Base-by-base conservation (phyloP, 2,329 filamentous ascomycete genomes). In the Thielaviopsis punctulata region DNA sequence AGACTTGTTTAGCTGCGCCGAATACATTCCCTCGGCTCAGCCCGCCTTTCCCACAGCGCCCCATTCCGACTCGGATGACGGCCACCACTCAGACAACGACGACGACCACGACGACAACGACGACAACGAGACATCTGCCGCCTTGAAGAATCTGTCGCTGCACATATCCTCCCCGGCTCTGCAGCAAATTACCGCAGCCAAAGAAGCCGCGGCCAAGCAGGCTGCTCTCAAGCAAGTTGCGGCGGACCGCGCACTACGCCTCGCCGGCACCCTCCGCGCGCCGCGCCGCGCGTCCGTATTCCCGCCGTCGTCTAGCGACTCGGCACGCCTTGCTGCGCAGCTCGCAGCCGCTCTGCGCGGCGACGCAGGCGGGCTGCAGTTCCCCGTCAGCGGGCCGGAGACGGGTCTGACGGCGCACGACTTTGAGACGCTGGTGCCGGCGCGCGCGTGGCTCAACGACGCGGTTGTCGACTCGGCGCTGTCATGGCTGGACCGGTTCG, bases 371-470 rank as follows among this genome's bases (percentile, higher is more conserved):
- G 41, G 39, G 10, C 9, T 23, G 18, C 7, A 30, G 24, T 49
- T 55, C 8, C 53, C 53, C 3, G 49, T 55, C 15, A 25, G n/a
- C 15, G 45, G 36, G 13, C 53, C 46, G 1, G 55, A 57, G 23
- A 54, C 55, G 1, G 47, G 55, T 2, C 53, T 60, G 21, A 68
- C 61, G 1, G 62, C 67, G 1, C 74, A 77, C 50, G 82, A 86
- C 60, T 81, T 87, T 59, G 68, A 66, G n/a, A 81, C 73, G 46
- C 65, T 88, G 7, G 69, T 82, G 15, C 68, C 69, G 18, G 63
- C 67, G 8, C 69, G 65, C 0, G 70, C 69, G 24, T 90, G 84
- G 84, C 72, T 90, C 6, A 88, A 89, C 57, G 85, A 89, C 62
- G 80, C 85, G 58, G 76, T 84, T 49, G 76, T 90, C 58, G 85